Conservation (phyloP, 495 filamentous ascomycete genomes). For the Penicillium steckii region DNA sequence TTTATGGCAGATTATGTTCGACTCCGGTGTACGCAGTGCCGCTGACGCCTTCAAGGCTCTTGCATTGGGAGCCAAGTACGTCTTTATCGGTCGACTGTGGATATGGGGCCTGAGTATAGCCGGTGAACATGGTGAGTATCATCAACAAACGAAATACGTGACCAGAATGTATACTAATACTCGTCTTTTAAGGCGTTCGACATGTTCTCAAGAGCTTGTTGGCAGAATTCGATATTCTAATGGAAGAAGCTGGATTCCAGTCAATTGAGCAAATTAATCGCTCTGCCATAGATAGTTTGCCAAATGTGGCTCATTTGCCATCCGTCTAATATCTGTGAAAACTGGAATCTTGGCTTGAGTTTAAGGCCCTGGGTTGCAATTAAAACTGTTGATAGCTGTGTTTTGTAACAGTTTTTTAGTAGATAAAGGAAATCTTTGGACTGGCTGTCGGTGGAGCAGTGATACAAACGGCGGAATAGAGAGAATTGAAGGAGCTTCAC, state of each 20-base stretch:
- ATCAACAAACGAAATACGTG: not conserved
- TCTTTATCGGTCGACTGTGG: conserved; percentile 62
- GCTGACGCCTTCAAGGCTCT: conserved; percentile 63
- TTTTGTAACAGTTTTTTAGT: not conserved
- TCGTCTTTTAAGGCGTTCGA: conserved; percentile 30
- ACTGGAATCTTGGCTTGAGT: not conserved
- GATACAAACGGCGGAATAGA: no score
- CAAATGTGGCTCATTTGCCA: conserved; percentile 2
- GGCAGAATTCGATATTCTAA: conserved; percentile 65
- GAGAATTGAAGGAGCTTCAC: no score
- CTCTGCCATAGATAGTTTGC: conserved; percentile 13
- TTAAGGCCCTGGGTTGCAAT: not conserved
- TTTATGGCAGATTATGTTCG: conserved; percentile 58
- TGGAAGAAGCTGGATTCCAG: conserved; percentile 60
- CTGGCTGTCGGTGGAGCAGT: no score
- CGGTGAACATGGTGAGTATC: conserved; percentile 52
- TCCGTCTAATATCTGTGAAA: not conserved
- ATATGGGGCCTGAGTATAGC: conserved; percentile 60
- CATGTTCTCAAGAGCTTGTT: conserved; percentile 65
- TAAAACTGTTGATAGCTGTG: not conserved
- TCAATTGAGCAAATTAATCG: conserved; percentile 12
- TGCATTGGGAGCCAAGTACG: conserved; percentile 62
- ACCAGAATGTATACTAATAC: not conserved
- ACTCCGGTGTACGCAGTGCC: conserved; percentile 57
- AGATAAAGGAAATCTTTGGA: no score